Base-by-base conservation (phyloP, 2,329 filamentous ascomycete species). In the Fusarium papillatum region DNA sequence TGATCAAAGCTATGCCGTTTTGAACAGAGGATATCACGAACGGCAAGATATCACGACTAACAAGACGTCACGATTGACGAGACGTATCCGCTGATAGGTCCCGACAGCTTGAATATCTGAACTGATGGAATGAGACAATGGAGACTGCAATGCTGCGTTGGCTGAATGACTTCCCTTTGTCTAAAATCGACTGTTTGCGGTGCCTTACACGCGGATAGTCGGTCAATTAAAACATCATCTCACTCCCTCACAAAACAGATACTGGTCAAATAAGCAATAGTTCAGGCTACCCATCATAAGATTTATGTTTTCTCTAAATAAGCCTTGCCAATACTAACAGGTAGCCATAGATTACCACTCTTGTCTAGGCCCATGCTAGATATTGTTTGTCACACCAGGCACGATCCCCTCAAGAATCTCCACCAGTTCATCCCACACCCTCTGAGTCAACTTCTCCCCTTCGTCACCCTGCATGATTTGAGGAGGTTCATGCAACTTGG, bases 391-490 rank as follows among this genome's bases (percentile, higher is more conserved):
- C 17, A 87, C 76, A 0, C 84, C 85, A 1, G 85, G 84, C 71
- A 87, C 82, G 38, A 88, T 82, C 5, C 64, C 80, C 62, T 89
- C 86, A 36, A 89, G 66, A 24, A 86, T 80, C 14, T 75, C 83
- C 71, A 85, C 59, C 74, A 89, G 72, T 80, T 90, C 86, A 19
- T 76, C 81, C 78, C 83, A 89, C 4, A 87, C 78, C 69, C 80
- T 83, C 57, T 79, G 76, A 69, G 85, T 85, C 65, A 81, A 70
- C 64, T 80, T 65, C 43, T 78, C 75, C 1, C 86, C 87, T 39
- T 86, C 81, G 7, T 83, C 79, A 7, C 86, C 80, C 9, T 75
- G 64, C 78, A 83, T 81, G 8, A 72, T 46, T 13, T 66, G 63
- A 7, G 81, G 79, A 60, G 75, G 73, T 29, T 61, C 53, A 36